Base-by-base conservation (phyloP, 495 filamentous ascomycete species). In the Trichoderma erinaceum region DNA sequence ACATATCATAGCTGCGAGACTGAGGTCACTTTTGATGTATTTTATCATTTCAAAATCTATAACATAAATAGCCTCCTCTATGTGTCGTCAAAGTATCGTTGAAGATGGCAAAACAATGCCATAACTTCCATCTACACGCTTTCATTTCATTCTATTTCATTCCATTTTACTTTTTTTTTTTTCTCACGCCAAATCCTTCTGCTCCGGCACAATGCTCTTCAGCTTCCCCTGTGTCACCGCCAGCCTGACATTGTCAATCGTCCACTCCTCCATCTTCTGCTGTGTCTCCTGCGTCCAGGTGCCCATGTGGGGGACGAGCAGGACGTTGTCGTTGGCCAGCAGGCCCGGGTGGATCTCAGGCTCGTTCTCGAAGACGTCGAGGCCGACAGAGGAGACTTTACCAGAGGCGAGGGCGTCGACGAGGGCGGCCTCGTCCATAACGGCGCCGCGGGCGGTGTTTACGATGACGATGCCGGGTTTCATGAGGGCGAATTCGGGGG, bases 291-390 rank as follows among this genome's bases (percentile, higher is more conserved):
- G 70, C 1, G 82, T 84, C 71, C 77, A 81, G 0, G 92, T 94
- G 7, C 91, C 92, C 78, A 95, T 90, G 75, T 96, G 92, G 32
- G 92, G 92, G 63, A 93, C 74, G 64, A 96, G 74, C 78, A 94
- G 86, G 38, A 90, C 89, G 41, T 85, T 80, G 4, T 87, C 84
- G 73, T 90, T 91, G 67, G 81, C 82, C 46, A 94, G 76, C 48
- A 96, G 78, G 2, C 89, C 90, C 2, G 84, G 80, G 72, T 94
- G 89, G 44, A 95, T 80, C 41, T 85, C 76, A 0, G 90, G 90
- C 77, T 93, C 90, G 32, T 91, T 81, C 78, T 93, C 90, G 70
- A 84, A 93, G n/a, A 93, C 90, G 73, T 93, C 90, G 41, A 93
- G 79, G n/a, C 90, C 90, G 67, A 84, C 80, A 67, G 82, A 82